Base-by-base conservation (phyloP, 1,284 basidiomycete genomes). In the Paramarasmius palmivorus region DNA sequence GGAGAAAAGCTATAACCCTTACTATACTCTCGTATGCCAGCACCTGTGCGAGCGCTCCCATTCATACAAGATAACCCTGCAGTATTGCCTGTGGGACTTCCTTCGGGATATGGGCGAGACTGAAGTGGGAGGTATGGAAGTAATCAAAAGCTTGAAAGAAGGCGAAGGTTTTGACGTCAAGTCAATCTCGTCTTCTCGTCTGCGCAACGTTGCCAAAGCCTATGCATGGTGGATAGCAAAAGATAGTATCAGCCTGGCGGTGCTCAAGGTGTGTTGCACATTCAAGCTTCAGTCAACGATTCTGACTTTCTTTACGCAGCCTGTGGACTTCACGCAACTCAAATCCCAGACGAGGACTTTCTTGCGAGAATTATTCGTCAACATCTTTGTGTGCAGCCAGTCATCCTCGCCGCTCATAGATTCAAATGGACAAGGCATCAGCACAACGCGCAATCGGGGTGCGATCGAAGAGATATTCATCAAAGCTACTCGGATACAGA, bases 1-100 rank as follows among this genome's bases (percentile, higher is more conserved):
- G 92, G 96, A 98, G 71, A 89, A 88, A 66, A 70, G 79, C 1
- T 98, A 97, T 74, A 99, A 99, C 65, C 96, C 97, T 0, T 99
- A 94, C 74, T 99, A 99, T 69, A 85, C 92, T 1, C 84, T 99
- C 22, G 86, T 99, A 44, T 80, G 79, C 60, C 87, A 90, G 63
- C 84, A 90, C 25, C 79, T 92, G 39, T 90, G 86, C 64, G 75
- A 77, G 15, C 80, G 80, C 6, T 86, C 92, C 1, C 89, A 93
- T 60, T 86, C 89, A 6, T 90, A 95, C 72, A 89, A 86, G 60
- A 90, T 99, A 61, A 98, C 97, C 0, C 75, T 99, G 38, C 97
- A 98, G 66, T 99, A 94, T 70, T 93, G 88, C 61, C 74, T 99
- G 6, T 99, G 97, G 97, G 97, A 99, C 68, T 95, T 98, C 65